Conservation (phyloP, 2,329 filamentous ascomycete species). For the Sphaerulina vaccinii region DNA sequence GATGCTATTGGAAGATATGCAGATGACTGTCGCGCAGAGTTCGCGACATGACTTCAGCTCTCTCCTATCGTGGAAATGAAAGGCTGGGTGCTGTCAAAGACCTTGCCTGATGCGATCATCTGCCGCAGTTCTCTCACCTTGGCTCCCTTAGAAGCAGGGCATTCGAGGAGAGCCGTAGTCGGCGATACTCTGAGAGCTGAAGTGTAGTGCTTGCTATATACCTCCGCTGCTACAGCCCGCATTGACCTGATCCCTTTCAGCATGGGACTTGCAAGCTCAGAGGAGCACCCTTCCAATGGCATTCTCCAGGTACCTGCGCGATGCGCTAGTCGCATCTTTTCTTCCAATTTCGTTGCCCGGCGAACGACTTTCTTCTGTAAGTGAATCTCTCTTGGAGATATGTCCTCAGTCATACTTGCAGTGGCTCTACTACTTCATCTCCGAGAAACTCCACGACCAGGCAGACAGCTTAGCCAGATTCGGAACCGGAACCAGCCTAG, state of each 20-base stretch:
- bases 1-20: conserved; percentile 3
- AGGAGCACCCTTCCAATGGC: neutral
- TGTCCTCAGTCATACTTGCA: conserved; percentile 10
- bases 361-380: conserved; percentile 10
- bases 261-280: neutral
- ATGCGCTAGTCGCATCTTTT: conserved; percentile 3
- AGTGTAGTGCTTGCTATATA: conserved; percentile 16
- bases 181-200: conserved; percentile 12
- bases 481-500: conserved; percentile 1
- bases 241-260: conserved; percentile 1
- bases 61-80: neutral
- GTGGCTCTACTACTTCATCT: neutral
- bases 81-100: conserved; percentile 6
- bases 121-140: too few species aligned
- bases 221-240: neutral
- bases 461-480: neutral
- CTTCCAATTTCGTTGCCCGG: conserved; percentile 7
- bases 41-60: conserved; percentile 1
- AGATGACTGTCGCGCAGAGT: neutral
- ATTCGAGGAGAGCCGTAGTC: conserved; percentile 10
- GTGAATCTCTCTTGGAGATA: conserved; percentile 6
- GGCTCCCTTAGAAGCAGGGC: neutral
- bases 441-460: neutral
- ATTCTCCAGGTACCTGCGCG: conserved; percentile 1
- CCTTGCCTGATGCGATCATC: conserved; percentile 2